Evolutionary conservation across 2,329 filamentous ascomycete genomes (phyloP), one percentile per base, ranked within the genome.

Genomic region (Cryphonectria nitschkei): DNA sequence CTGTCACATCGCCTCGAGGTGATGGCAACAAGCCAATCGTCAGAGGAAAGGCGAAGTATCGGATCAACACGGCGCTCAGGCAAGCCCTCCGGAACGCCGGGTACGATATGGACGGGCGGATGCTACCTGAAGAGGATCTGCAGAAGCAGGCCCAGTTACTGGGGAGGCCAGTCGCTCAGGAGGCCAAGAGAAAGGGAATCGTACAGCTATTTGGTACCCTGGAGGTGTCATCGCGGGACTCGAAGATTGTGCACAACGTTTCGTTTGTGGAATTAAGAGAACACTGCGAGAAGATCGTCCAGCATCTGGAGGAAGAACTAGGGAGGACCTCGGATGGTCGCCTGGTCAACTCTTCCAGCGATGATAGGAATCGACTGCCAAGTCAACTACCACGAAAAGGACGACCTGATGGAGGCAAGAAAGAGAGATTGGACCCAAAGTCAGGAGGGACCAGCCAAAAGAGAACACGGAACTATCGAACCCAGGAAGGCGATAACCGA

Each of bases 81-180:
- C 69, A 68, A 43, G 77, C 76, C 7, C 74, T 78, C 69, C 62
- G 34, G 32, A 73, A 70, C 58, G 68, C 66, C 2, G 77, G 77
- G 14, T 78, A 76, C 65, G 74, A 75, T 39, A 26, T 16, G 9
- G 39, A 65, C 4, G 77, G 77, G 26, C 54, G 68, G 50, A 73
- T 63, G 50, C 37, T 72, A 32, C 6, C 26, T 22, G 26, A 22
- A 43, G 14, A 2, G 29, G 68, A 16, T 19, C 46, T 26, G 26
- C 34, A 52, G 37, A 68, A 7, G 61, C 29, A 66, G 37, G 61
- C 16, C 34, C 22, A 43, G 54, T 9, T 37, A 56, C 56, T 54
- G 22, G 65, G 65, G 5, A 26, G n/a, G 26, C 19, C 37, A 14
- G n/a, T 29, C 37, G 32, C 2, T 9, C 39, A 14, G 3, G 37